phyloP scores from a whole-genome alignment of 345 rosid species.

The Salix koriyanagi region DNA sequence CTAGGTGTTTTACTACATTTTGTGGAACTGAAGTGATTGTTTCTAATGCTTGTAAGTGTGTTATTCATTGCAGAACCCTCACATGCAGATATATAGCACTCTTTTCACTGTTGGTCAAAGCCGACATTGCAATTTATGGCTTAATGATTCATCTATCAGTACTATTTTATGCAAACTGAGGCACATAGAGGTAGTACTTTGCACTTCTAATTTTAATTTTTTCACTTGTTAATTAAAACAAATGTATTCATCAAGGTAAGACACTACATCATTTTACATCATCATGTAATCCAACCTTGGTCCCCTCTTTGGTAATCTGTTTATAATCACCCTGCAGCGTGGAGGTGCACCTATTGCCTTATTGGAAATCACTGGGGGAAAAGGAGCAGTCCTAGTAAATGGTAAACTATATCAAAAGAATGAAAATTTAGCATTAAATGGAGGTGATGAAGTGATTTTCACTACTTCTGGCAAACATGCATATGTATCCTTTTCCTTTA shows the following conservation, averaged over 20 bases:
- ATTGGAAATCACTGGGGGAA: slow-evolving; percentile 70
- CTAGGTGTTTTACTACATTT: neutral
- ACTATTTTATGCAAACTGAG: slow-evolving; percentile 60
- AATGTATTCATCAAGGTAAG: neutral
- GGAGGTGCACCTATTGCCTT: slow-evolving; percentile 61
- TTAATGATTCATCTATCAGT: slow-evolving; percentile 61
- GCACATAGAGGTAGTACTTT: slow-evolving; percentile 63
- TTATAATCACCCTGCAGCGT: slow-evolving; percentile 32
- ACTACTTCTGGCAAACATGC: slow-evolving; percentile 67
- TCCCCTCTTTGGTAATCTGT: neutral
- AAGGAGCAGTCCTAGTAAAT: slow-evolving; percentile 83
- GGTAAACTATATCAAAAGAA: slow-evolving; percentile 54
- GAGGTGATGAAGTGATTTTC: slow-evolving; percentile 93
- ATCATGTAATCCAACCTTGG: no score
- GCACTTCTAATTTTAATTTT: neutral
- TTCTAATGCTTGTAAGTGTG: slow-evolving; percentile 21
- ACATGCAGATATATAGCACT: slow-evolving; percentile 51
- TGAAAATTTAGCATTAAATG: slow-evolving; percentile 46
- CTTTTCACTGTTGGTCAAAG: slow-evolving; percentile 74
- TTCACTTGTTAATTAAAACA: neutral
- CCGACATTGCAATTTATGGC: slow-evolving; percentile 62
- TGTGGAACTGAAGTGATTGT: neutral
- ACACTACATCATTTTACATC: neutral
- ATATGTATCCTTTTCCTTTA: slow-evolving; percentile 73
- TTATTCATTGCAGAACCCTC: slow-evolving; percentile 65